These are phyloP conservation scores for Sporisorium iseilematis-ciliati DNA, from an alignment of 1,284 basidiomycete genomes.

Conservation along the genomic window DNA sequence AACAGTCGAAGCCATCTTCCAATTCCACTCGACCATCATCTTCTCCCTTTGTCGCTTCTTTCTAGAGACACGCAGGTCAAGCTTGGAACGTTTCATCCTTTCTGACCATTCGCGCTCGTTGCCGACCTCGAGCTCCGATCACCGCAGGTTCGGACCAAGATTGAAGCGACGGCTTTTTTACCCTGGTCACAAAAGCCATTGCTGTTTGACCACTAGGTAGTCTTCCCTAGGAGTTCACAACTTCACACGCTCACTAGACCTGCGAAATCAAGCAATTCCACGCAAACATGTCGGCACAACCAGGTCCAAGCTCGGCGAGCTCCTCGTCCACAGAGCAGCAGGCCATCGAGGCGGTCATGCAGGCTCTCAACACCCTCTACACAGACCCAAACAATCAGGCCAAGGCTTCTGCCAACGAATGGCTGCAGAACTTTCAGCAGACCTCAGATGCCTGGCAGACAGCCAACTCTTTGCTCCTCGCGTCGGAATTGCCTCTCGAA, in stretches of 20 bases:
- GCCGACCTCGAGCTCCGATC: not conserved
- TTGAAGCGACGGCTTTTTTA: not conserved
- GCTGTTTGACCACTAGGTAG: not conserved
- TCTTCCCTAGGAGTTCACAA: not conserved
- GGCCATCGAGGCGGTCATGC: slow-evolving; percentile 68
- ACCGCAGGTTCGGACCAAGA: not conserved
- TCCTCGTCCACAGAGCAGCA: slow-evolving; percentile 31
- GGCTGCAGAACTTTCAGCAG: slow-evolving; percentile 71
- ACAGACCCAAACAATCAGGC: slow-evolving; percentile 81
- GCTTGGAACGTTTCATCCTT: not conserved
- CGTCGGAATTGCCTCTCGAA: slow-evolving; percentile 81
- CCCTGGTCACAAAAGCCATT: not conserved
- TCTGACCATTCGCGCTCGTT: not conserved
- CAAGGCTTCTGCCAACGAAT: slow-evolving; percentile 76
- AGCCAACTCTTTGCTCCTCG: slow-evolving; percentile 88
- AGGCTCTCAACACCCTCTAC: slow-evolving; percentile 73
- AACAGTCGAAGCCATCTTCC: slow-evolving; percentile 13
- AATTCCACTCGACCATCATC: not conserved
- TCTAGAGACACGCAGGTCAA: not conserved
- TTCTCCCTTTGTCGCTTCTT: not conserved
- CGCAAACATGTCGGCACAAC: slow-evolving; percentile 20
- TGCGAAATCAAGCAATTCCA: not conserved
- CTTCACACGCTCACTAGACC: no score
- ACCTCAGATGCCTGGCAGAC: slow-evolving; percentile 93
- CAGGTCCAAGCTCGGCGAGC: slow-evolving; percentile 27